Evolutionary conservation across 2,329 filamentous ascomycete genomes (phyloP), one percentile per base, ranked within the genome.

Genomic region (Plectosphaerella sp.): DNA sequence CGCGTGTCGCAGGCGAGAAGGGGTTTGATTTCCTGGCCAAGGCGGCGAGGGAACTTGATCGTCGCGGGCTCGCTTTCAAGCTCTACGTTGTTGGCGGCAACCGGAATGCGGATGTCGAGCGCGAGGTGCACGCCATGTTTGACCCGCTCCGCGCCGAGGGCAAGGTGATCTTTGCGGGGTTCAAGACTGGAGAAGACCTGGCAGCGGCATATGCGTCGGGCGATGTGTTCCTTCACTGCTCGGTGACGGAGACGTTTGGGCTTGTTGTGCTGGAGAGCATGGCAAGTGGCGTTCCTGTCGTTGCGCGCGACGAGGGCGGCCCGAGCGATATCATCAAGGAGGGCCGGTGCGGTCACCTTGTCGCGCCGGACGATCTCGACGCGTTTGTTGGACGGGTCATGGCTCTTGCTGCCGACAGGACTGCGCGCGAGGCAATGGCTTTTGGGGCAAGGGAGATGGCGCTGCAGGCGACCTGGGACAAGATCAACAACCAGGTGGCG

Each of bases 181-280:
- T 88, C 68, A 74, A 82, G 57, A 75, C 79, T 1, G 84, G 85
- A 11, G 75, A 76, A 48, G 74, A 76, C 3, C 73, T 89, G 9
- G 84, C 84, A n/a, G 71, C 74, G n/a, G 79, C 82, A 10, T 89
- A 88, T 58, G 84, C 86, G 2, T 81, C 80, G 4, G 84, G 80
- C 1, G 85, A 89, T 61, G 58, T 89, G n/a, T 88, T 89, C 62
- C 67, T 89, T 14, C 85, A 89, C 67, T 87, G 84, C 67, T 88
- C 83, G 20, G 72, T 88, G 52, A 88, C 85, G 1, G 86, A 89
- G 66, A 89, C 86, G 0, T 88, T 89, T 64, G 86, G 86, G 1
- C 71, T 89, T 10, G 85, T 89, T 0, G 85, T 88, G 2, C 71
- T 88, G 2, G 86, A 88, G 65, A 81, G 82, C 3, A 88, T 89